Evolutionary conservation across 257 asterid species (phyloP).

Genomic region (Nicotiana noctiflora): DNA sequence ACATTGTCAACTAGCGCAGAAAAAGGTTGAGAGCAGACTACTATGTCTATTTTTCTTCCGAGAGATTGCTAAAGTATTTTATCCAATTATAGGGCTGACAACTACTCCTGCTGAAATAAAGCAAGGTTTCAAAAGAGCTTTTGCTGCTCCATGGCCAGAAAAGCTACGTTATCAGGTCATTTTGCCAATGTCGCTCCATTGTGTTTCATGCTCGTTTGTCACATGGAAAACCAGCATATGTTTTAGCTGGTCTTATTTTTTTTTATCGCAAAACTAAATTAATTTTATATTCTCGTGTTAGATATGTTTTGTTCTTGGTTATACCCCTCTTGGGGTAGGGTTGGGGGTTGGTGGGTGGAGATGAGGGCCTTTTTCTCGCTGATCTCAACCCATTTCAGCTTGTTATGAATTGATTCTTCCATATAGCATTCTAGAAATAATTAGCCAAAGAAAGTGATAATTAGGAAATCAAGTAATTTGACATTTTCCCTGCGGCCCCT

Average conservation of each 20-base stretch:
- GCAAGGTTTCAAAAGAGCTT: constrained; percentile 81
- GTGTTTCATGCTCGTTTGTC: constrained; percentile 3
- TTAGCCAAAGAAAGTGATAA: neutral
- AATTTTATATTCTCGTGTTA: neutral
- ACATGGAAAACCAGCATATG: neutral
- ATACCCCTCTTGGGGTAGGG: neutral
- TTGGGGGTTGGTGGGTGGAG: too few species aligned
- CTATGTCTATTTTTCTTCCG: neutral
- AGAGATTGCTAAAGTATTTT: neutral
- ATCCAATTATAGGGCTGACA: constrained; percentile 44
- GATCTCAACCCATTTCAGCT: neutral
- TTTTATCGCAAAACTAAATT: neutral
- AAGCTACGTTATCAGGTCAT: constrained; percentile 86
- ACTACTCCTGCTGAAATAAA: constrained; percentile 65
- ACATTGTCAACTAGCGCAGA: neutral
- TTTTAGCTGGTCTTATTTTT: neutral
- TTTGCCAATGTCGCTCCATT: neutral
- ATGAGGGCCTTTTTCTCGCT: neutral
- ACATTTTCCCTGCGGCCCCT: neutral
- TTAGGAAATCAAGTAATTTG: neutral
- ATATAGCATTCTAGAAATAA: neutral
- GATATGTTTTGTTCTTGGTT: neutral
- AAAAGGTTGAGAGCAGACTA: neutral
- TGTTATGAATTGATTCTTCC: neutral
- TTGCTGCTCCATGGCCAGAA: constrained; percentile 86